Conservation (phyloP, 805 yeast genomes). For the Yamadazyma takamatsuzukensis region DNA sequence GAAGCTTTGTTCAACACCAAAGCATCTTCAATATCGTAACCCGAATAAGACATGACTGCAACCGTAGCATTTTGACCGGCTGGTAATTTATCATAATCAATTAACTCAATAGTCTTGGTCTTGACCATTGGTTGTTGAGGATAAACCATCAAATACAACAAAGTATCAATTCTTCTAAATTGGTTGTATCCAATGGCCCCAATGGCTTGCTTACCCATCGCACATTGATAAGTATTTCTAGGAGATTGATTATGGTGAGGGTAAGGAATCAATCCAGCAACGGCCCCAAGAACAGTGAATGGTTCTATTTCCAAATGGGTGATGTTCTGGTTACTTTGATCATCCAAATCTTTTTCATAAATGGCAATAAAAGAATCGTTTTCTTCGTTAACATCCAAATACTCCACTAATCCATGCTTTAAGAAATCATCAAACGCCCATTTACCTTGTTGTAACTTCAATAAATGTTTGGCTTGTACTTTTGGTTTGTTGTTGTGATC, state of each 20-base stretch:
- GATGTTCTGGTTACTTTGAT: slow-evolving; percentile 46
- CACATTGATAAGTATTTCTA: slow-evolving; percentile 89
- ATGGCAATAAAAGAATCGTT: slow-evolving; percentile 91
- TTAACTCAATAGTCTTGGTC: slow-evolving; percentile 92
- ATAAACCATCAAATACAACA: slow-evolving; percentile 92
- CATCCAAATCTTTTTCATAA: slow-evolving; percentile 57
- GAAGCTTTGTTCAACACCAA: slow-evolving; percentile 90
- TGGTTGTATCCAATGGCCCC: slow-evolving; percentile 99
- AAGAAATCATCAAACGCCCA: slow-evolving; percentile 92
- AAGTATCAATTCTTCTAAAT: slow-evolving; percentile 90
- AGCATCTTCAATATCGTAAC: slow-evolving; percentile 99
- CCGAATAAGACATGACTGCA: slow-evolving; percentile 98
- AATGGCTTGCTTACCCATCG: slow-evolving; percentile 99
- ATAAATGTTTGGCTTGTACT: slow-evolving; percentile 70
- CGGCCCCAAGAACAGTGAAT: slow-evolving; percentile 87
- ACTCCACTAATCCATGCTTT: slow-evolving; percentile 83
- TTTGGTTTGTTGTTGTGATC: slow-evolving; percentile 59
- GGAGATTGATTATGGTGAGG: slow-evolving; percentile 94
- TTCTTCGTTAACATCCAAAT: slow-evolving; percentile 95
- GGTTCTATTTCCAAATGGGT: slow-evolving; percentile 97
- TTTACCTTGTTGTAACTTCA: slow-evolving; percentile 57
- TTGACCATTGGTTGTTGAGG: slow-evolving; percentile 99
- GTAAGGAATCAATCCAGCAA: slow-evolving; percentile 87
- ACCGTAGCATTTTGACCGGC: slow-evolving; percentile 99
- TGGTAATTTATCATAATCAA: slow-evolving; percentile 92